A percentile compares a stretch with the other conserved stretches of the same genome.
Evolutionary conservation across 305 asterid genomes (phyloP).

Genomic region (Solanum chacoense): DNA sequence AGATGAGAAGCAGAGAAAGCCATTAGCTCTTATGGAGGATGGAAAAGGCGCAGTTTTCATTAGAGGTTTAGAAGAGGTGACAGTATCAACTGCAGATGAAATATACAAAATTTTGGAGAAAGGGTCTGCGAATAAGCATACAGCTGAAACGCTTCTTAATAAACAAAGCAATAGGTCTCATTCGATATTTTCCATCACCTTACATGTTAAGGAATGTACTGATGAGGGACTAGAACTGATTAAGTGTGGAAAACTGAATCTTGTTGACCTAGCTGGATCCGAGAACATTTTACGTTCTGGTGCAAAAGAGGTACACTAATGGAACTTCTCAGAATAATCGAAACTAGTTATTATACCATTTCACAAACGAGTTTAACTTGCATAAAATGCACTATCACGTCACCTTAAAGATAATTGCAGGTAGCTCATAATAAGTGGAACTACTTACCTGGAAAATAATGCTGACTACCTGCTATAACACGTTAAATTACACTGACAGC

Average conservation of each 20-base stretch:
- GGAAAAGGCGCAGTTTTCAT: slow-evolving; percentile 46
- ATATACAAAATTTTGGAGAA: slow-evolving; percentile 28
- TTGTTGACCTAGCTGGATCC: slow-evolving; percentile 98
- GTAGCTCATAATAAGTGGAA: neutral
- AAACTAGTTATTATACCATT: neutral
- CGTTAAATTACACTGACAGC: neutral
- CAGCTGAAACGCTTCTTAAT: slow-evolving; percentile 40
- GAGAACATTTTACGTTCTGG: slow-evolving; percentile 98
- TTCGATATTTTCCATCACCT: slow-evolving; percentile 88
- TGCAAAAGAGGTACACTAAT: slow-evolving; percentile 68
- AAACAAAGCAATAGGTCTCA: slow-evolving; percentile 80
- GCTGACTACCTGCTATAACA: neutral
- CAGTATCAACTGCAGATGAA: slow-evolving; percentile 36
- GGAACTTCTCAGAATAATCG: neutral
- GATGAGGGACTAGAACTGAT: slow-evolving; percentile 96
- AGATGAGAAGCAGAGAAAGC: slow-evolving; percentile 85
- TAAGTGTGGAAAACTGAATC: slow-evolving; percentile 94
- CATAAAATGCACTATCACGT: slow-evolving; percentile 1
- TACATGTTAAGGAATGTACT: slow-evolving; percentile 86
- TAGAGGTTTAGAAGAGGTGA: slow-evolving; percentile 42
- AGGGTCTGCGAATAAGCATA: slow-evolving; percentile 37
- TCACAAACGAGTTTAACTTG: neutral
- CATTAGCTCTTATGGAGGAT: slow-evolving; percentile 55
- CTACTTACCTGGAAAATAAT: neutral
- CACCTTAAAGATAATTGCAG: neutral